phyloP scores from a whole-genome alignment of 2,329 filamentous ascomycete genomes.

The Epichloe sp. region DNA sequence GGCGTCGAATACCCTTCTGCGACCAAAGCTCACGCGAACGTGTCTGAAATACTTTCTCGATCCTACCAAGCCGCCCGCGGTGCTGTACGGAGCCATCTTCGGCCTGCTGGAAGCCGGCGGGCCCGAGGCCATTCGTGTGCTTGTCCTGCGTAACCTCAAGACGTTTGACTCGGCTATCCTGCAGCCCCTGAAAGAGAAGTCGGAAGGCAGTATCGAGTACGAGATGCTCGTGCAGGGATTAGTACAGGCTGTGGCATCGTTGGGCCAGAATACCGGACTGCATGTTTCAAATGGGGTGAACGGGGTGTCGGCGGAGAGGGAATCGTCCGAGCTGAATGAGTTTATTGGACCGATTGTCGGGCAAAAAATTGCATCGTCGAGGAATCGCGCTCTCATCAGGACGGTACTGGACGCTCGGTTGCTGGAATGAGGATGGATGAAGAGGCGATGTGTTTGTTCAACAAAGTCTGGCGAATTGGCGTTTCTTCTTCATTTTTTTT shows the following conservation, averaged over 20 bases:
- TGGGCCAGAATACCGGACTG: constrained; percentile 22
- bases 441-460: neutral
- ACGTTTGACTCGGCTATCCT: constrained; percentile 40
- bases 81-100: constrained; percentile 79
- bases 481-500: neutral
- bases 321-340: constrained; percentile 34
- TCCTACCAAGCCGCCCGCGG: constrained; percentile 64
- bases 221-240: constrained; percentile 44
- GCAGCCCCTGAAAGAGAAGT: constrained; percentile 37
- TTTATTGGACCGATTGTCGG: constrained; percentile 43
- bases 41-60: constrained; percentile 89
- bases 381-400: constrained; percentile 34
- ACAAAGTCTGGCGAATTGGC: constrained; percentile 2
- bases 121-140: constrained; percentile 41
- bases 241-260: constrained; percentile 36
- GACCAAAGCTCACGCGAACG: constrained; percentile 79
- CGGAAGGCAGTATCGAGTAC: constrained; percentile 36
- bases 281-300: constrained; percentile 26
- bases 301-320: constrained; percentile 22
- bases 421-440: constrained; percentile 23
- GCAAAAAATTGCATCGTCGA: constrained; percentile 31
- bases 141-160: constrained; percentile 43
- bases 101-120: constrained; percentile 69
- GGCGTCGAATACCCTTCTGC: constrained; percentile 66
- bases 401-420: constrained; percentile 42